These are phyloP conservation scores for Fragaria iinumae DNA, from an alignment of 306 rosid genomes.

Conservation along the genomic window DNA sequence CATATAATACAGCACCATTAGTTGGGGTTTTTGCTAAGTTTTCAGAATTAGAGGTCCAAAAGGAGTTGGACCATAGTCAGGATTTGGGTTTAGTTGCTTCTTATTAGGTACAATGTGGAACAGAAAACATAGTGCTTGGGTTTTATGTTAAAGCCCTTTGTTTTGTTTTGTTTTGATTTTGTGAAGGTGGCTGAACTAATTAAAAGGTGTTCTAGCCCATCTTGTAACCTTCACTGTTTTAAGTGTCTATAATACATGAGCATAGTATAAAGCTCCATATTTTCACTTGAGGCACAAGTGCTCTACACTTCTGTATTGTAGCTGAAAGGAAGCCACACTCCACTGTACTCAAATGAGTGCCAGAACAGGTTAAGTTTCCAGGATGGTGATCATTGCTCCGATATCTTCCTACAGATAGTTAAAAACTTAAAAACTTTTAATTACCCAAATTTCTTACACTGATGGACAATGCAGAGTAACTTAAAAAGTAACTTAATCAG, in stretches of 20 bases:
- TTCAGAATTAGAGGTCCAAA: slow-evolving; percentile 40
- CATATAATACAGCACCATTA: slow-evolving; percentile 90
- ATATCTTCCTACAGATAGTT: neutral
- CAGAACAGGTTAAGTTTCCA: neutral
- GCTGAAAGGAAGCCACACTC: neutral
- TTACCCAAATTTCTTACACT: neutral
- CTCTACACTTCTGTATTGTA: neutral
- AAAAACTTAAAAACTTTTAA: neutral
- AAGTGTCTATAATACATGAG: slow-evolving; percentile 26
- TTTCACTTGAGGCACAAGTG: neutral
- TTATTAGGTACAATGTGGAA: slow-evolving; percentile 24
- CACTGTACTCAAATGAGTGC: neutral
- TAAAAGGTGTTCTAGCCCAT: slow-evolving; percentile 27
- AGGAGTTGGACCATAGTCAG: slow-evolving; percentile 26
- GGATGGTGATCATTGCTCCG: neutral
- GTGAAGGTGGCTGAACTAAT: slow-evolving; percentile 20
- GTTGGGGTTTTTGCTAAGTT: slow-evolving; percentile 83
- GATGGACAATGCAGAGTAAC: neutral
- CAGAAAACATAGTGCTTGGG: slow-evolving; percentile 7
- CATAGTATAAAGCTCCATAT: slow-evolving; percentile 18
- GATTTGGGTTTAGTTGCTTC: slow-evolving; percentile 56
- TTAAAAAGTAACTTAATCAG: neutral
- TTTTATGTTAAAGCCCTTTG: neutral
- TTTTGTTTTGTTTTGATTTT: slow-evolving; percentile 10
- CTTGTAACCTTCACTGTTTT: slow-evolving; percentile 29